A percentile compares a stretch with the other conserved stretches of the same genome.
Evolutionary conservation across 345 rosid genomes (phyloP).

Genomic region (Brassica napus): Da-Ae NC_063437.1:11922001-11922500

Average conservation of each 20-base stretch:
- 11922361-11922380: conserved; percentile 83
- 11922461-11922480: conserved; percentile 32
- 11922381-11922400: conserved; percentile 61
- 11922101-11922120: conserved; percentile 57
- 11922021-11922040: background rate
- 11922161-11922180: conserved; percentile 88
- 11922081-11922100: conserved; percentile 72
- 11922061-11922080: conserved; percentile 81
- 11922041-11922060: conserved; percentile 71
- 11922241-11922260: background rate
- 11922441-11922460: conserved; percentile 38
- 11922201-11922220: background rate
- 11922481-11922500: conserved; percentile 2
- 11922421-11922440: conserved; percentile 51
- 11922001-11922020: background rate
- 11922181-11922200: conserved; percentile 41
- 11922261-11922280: background rate
- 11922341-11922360: conserved; percentile 46
- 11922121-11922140: conserved; percentile 78
- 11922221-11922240: background rate
- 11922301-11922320: background rate
- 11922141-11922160: conserved; percentile 76
- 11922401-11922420: conserved; percentile 47
- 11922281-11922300: background rate
- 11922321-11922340: conserved; percentile 1